Evolutionary conservation across 352 stramenopile species (phyloP).

Genomic region (Thalassiosira livingstoniorum): DNA sequence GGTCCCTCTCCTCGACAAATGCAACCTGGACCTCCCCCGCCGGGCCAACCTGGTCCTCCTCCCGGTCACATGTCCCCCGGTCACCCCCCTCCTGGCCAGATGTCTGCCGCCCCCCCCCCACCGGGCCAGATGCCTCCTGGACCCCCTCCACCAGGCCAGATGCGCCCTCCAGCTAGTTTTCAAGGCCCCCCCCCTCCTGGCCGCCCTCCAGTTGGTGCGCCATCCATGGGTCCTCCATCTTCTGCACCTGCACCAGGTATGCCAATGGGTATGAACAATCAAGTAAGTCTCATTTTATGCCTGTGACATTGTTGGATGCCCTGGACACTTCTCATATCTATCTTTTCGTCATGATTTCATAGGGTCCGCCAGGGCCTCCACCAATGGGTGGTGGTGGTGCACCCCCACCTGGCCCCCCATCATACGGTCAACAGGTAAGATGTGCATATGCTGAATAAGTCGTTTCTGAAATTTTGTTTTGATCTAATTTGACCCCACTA

Average conservation of each 20-base stretch:
- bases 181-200: not conserved
- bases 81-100: not conserved
- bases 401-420: constrained; percentile 26
- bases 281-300: constrained; percentile 6
- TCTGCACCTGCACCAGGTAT: not conserved
- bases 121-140: not conserved
- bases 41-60: not conserved
- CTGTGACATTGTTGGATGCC: not conserved
- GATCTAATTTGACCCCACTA: too few relatives aligned
- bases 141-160: not conserved
- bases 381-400: constrained; percentile 9
- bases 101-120: not conserved
- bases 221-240: constrained; percentile 8
- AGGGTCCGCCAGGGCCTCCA: constrained; percentile 16
- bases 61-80: not conserved
- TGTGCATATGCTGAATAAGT: too few relatives aligned
- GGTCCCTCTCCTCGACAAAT: constrained; percentile 22
- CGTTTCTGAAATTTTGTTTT: too few relatives aligned
- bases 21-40: not conserved
- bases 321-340: not conserved
- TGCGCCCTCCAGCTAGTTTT: not conserved
- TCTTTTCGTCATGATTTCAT: not conserved
- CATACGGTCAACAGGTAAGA: constrained; percentile 1
- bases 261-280: not conserved
- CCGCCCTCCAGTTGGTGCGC: not conserved